Percentiles rank a stretch among this genome's conserved stretches.
These are phyloP conservation scores for Clarireedia paspali DNA, from an alignment of 2,329 filamentous ascomycete genomes.

Conservation along the genomic window DNA sequence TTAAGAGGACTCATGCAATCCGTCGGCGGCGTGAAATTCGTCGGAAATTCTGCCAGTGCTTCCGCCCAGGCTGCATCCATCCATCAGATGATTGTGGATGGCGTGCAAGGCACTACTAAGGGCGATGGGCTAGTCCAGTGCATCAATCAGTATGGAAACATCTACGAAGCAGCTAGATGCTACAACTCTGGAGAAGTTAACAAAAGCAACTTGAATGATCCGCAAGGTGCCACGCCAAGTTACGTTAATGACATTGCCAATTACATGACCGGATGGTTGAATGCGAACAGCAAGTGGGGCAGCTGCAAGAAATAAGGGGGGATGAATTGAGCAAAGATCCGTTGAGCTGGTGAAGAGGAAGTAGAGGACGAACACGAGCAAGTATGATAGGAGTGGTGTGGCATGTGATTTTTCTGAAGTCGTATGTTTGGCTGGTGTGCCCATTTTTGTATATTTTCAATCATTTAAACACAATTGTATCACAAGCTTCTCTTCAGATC, in stretches of 20 bases:
- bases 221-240: conserved; percentile 20
- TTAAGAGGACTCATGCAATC: conserved; percentile 24
- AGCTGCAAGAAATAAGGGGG: neutral
- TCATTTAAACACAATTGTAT: too few species aligned
- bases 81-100: conserved; percentile 26
- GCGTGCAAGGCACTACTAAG: conserved; percentile 23
- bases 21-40: conserved; percentile 17
- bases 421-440: too few species aligned
- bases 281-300: neutral
- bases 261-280: conserved; percentile 12
- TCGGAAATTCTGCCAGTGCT: conserved; percentile 15
- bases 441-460: too few species aligned
- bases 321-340: neutral
- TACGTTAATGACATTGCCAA: conserved; percentile 29
- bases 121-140: conserved; percentile 23
- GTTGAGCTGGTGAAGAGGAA: too few species aligned
- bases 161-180: conserved; percentile 24
- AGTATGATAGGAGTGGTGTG: too few species aligned
- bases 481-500: too few species aligned
- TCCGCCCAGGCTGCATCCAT: conserved; percentile 18
- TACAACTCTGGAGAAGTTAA: conserved; percentile 28
- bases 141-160: conserved; percentile 24
- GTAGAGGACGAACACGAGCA: too few species aligned
- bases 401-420: too few species aligned
- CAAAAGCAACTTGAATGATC: conserved; percentile 21